Base-by-base conservation (phyloP, 441 rosid genomes). In the Euphorbia corollata region DNA sequence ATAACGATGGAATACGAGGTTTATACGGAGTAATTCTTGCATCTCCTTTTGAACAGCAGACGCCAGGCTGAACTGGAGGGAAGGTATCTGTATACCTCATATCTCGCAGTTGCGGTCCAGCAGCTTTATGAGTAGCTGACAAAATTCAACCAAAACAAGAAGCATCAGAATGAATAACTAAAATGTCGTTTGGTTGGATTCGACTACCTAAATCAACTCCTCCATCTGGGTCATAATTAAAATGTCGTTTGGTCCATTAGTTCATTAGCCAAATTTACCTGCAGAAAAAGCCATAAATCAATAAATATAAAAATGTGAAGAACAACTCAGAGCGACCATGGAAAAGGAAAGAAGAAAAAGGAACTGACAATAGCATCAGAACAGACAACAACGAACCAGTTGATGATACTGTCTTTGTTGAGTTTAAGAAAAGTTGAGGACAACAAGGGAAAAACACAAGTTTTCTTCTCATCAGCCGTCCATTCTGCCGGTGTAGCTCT, bases 101-200 rank as follows among this genome's bases (percentile, higher is more conserved):
- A 65, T 84, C 88, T 65, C 70, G 61, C 5, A 89, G 89, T 59
- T 80, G 79, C 60, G 94, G 90, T 58, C 96, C 98, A 57, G 96
- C 92, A 79, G 94, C 96, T 63, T 85, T 75, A 73, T 89, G 97
- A 73, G 89, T 84, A 55, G 97, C 96, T 91, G 58, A 47, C 36
- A 71, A 51, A 64, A 61, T 36, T 12, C 54, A 65, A 41, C 18
- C 23, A 48, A 53, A 18, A 65, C 32, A n/a, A n/a, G 2, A 32
- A 19, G 4, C 15, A 10, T 0, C 16, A 45, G 36, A 32, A 32
- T 32, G 6, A 32, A 32, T 2, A 45, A 12, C 4, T 45, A 11
- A 11, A 2, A 6, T 32, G 6, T 32, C 2, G 2, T 2, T 32
- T 2, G 36, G 6, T 32, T 32, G 3, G 36, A 32, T 6, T 32